phyloP scores from a whole-genome alignment of 306 rosid species.

The Quercus engelmannii region DNA sequence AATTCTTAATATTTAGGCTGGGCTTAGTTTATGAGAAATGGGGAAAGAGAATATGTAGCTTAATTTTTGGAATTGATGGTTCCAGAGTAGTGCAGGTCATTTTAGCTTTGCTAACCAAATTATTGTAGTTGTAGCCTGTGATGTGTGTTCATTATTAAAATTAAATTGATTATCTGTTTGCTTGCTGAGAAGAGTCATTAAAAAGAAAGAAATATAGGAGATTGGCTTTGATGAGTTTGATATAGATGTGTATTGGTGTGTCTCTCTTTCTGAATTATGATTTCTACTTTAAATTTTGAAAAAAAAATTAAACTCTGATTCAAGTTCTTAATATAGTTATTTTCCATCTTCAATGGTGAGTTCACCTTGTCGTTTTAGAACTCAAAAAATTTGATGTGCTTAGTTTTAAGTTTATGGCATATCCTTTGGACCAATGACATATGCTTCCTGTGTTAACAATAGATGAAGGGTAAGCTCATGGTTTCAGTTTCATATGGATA shows the following conservation, averaged over 20 bases:
- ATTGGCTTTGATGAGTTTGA: too few relatives aligned
- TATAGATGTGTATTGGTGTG: background rate
- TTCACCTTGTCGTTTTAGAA: background rate
- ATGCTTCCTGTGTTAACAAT: too few relatives aligned
- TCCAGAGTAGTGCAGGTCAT: background rate
- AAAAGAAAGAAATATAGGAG: background rate
- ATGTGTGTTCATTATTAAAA: background rate
- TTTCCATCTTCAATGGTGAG: background rate
- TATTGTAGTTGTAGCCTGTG: background rate
- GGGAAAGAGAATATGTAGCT: background rate
- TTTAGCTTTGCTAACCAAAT: background rate
- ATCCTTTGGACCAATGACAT: too few relatives aligned
- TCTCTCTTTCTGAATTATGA: background rate
- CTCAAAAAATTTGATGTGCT: background rate
- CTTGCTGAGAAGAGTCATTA: background rate
- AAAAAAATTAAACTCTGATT: background rate
- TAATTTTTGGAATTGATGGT: background rate
- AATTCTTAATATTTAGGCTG: background rate
- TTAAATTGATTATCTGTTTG: background rate
- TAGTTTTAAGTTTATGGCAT: background rate
- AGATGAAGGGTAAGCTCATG: too few relatives aligned
- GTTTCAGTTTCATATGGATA: too few relatives aligned
- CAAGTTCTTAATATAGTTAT: background rate
- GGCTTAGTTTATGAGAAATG: background rate
- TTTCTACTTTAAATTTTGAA: background rate